These are phyloP conservation scores for Phellopilus nigrolimitatus DNA, from an alignment of 1,284 basidiomycete species.

Conservation along the genomic window DNA sequence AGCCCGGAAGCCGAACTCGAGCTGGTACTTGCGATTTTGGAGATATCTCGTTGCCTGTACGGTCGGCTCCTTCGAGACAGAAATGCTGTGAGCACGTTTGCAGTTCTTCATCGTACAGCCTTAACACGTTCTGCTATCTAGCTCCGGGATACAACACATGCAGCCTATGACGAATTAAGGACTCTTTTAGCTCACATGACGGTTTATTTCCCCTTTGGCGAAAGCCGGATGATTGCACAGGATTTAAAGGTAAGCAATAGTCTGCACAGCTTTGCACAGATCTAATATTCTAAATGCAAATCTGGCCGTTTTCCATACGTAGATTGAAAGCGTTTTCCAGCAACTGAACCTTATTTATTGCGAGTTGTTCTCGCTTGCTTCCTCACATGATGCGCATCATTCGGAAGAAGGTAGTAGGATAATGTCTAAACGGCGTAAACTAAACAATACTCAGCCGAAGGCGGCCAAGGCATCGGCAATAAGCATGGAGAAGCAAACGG, in stretches of 20 bases:
- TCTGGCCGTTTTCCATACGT: constrained; percentile 1
- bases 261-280: not conserved
- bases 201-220: constrained; percentile 78
- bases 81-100: constrained; percentile 26
- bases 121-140: constrained; percentile 21
- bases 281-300: not conserved
- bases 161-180: constrained; percentile 42
- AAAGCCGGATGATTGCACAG: constrained; percentile 33
- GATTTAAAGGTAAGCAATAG: constrained; percentile 51
- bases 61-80: constrained; percentile 44
- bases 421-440: constrained; percentile 4
- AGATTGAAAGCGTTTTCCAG: constrained; percentile 61
- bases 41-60: constrained; percentile 68
- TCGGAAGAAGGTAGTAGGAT: not conserved
- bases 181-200: constrained; percentile 68
- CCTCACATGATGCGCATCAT: not conserved
- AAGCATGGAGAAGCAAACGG: constrained; percentile 37
- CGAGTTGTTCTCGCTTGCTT: constrained; percentile 62
- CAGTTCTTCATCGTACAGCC: constrained; percentile 17
- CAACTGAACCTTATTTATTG: constrained; percentile 73
- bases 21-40: constrained; percentile 56
- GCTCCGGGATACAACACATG: constrained; percentile 2
- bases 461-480: constrained; percentile 23
- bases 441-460: constrained; percentile 5
- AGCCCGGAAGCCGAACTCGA: constrained; percentile 59